Conservation (phyloP, 1,139 yeast genomes). For the Tardiomyces depauwii region DNA sequence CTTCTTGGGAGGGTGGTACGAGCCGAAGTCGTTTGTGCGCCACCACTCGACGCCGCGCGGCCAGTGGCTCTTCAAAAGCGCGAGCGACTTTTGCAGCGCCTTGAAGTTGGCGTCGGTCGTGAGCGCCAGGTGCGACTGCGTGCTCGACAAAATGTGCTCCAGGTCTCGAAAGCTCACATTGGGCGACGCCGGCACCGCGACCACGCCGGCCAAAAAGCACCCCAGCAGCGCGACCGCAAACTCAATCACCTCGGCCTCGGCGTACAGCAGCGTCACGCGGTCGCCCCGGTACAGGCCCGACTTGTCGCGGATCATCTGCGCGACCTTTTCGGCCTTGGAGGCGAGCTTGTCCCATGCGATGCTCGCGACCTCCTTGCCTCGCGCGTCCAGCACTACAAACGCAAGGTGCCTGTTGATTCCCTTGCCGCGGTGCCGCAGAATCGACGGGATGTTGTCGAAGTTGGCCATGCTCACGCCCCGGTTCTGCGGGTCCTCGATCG, state of each 20-base stretch:
- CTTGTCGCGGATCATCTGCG: slow-evolving; percentile 73
- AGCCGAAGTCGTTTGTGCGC: slow-evolving; percentile 84
- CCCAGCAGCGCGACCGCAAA: slow-evolving; percentile 82
- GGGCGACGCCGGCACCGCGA: slow-evolving; percentile 77
- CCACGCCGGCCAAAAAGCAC: slow-evolving; percentile 86
- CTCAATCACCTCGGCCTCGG: slow-evolving; percentile 74
- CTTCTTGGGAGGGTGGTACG: slow-evolving; percentile 45
- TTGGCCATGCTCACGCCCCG: slow-evolving; percentile 25
- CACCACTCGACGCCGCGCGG: slow-evolving; percentile 57
- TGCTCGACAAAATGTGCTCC: slow-evolving; percentile 55
- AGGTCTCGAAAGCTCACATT: slow-evolving; percentile 40
- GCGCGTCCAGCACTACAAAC: slow-evolving; percentile 56
- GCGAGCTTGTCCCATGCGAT: slow-evolving; percentile 90
- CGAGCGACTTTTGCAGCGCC: slow-evolving; percentile 50
- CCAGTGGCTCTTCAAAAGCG: slow-evolving; percentile 34
- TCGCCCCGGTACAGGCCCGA: slow-evolving; percentile 68
- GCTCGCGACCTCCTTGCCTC: slow-evolving; percentile 66
- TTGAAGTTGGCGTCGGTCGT: slow-evolving; percentile 72
- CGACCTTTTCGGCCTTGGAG: slow-evolving; percentile 73
- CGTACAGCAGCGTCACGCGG: slow-evolving; percentile 73
- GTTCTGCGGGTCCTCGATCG: slow-evolving; percentile 26
- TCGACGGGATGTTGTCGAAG: slow-evolving; percentile 55
- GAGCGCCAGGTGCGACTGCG: slow-evolving; percentile 68
- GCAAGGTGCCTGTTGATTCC: slow-evolving; percentile 61
- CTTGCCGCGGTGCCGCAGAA: slow-evolving; percentile 61